These are phyloP conservation scores for Rhizomucor pusillus DNA, from an alignment of 371 early-diverging fungal species.

Conservation along the genomic window DNA sequence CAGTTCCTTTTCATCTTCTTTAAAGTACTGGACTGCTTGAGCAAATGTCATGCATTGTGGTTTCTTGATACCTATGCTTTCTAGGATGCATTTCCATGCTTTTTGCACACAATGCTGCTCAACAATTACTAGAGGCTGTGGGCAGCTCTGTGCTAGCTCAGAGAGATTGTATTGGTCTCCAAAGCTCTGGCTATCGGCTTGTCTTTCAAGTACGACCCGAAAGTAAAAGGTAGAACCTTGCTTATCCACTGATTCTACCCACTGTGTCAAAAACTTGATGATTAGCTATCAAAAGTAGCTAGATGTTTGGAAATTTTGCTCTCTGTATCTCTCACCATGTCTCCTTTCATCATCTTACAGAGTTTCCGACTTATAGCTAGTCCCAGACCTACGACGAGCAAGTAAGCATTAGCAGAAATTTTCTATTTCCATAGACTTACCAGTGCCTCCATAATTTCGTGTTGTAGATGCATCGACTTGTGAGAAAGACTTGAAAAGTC, in stretches of 20 bases:
- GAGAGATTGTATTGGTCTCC: conserved; percentile 16
- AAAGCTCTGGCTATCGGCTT: conserved; percentile 15
- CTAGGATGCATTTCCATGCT: conserved; percentile 9
- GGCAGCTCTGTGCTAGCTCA: conserved; percentile 5
- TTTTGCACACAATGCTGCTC: conserved; percentile 9
- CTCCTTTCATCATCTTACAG: conserved; percentile 52
- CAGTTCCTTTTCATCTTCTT: not conserved
- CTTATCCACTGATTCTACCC: conserved; percentile 47
- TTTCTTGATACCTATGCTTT: conserved; percentile 2
- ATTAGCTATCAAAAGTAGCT: not conserved
- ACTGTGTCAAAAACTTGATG: conserved; percentile 8
- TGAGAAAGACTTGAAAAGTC: conserved; percentile 59
- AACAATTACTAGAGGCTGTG: conserved; percentile 11
- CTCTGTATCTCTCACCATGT: conserved; percentile 25
- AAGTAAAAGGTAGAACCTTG: conserved; percentile 48
- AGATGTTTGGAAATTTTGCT: not conserved
- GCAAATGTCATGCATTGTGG: not conserved
- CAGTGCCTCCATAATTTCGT: conserved; percentile 51
- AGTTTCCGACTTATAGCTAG: conserved; percentile 50
- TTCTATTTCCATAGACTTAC: no score
- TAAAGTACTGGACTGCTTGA: conserved; percentile 5
- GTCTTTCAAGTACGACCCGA: conserved; percentile 24
- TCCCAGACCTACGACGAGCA: conserved; percentile 32
- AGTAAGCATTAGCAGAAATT: no score
- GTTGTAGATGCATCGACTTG: conserved; percentile 59